Percentiles rank a stretch among this genome's conserved stretches.
These are phyloP conservation scores for Gaeumannomyces tritici DNA, from an alignment of 2,329 filamentous ascomycete species.

Conservation along the genomic window DNA sequence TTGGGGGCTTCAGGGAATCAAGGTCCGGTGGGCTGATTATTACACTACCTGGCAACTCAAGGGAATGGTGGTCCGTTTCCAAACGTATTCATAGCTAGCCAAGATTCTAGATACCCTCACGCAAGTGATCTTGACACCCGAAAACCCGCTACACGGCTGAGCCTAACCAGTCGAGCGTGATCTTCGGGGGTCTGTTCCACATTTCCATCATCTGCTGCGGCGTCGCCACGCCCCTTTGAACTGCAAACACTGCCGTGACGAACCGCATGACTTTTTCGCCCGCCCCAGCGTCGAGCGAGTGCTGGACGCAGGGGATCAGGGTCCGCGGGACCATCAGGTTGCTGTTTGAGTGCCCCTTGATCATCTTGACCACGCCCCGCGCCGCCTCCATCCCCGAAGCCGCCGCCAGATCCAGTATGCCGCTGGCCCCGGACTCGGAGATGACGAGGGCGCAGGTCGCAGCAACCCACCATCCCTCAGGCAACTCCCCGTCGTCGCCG, in stretches of 20 bases:
- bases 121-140: no score
- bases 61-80: no score
- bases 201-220: neutral
- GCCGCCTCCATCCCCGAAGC: neutral
- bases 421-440: neutral
- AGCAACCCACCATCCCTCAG: neutral
- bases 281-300: neutral
- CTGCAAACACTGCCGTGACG: constrained; percentile 1
- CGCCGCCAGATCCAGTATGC: neutral
- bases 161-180: neutral
- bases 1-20: no score
- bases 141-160: neutral
- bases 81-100: no score
- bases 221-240: neutral
- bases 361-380: neutral
- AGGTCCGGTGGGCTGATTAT: no score
- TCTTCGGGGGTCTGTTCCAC: neutral
- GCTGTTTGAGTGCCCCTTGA: constrained; percentile 21
- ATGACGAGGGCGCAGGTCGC: neutral
- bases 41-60: no score
- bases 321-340: constrained; percentile 17
- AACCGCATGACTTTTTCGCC: neutral
- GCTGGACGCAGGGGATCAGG: constrained; percentile 12
- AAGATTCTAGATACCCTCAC: no score
- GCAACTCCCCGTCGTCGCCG: neutral